Base-by-base conservation (phyloP, 805 yeast species). In the Cyberlindnera euphorbiiphila region DNA sequence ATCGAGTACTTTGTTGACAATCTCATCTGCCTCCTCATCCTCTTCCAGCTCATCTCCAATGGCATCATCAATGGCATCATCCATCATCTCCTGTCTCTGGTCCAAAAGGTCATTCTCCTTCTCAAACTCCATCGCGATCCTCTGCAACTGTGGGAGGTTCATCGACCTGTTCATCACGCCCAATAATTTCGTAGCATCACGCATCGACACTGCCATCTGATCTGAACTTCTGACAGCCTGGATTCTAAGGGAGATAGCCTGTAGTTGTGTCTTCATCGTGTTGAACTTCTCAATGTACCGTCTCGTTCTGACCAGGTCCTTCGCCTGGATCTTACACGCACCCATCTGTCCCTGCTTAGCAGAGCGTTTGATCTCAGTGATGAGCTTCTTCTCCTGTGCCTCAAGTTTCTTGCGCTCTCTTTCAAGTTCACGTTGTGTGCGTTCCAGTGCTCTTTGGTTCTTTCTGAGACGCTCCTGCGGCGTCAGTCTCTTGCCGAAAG, bases 31-130 rank as follows among this genome's bases (percentile, higher is more conserved):
- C 59, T 89, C 95, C 48, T 83, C 93, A 46, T 84, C 95, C 43
- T 85, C 94, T 17, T 75, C 87, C 41, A 85, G 78, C 53, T 86
- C 97, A 53, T 81, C 87, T 37, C 83, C 95, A 93, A 93, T 87
- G 14, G 93, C 85, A 59, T 91, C 96, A 57, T 93, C 99, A 52
- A 93, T 82, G 14, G 96, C 94, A 58, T 93, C 98, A 58, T 93
- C 98, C 84, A 93, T 93, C 77, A 94, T 86, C 60, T 94, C 99
- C 61, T 94, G 98, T 55, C 95, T 81, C 65, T 93, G 98, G 61
- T 91, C 97, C 98, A 93, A 93, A 51, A 94, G 67, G 57, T 94
- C 98, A 61, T 85, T 86, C 56, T 91, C 95, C 53, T 77, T 79
- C 54, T 93, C 95, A 61, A 93, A 93, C 53, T 93, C 98, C 84